Conservation (phyloP, 805 yeast species). For the Saturnispora sekii region DNA sequence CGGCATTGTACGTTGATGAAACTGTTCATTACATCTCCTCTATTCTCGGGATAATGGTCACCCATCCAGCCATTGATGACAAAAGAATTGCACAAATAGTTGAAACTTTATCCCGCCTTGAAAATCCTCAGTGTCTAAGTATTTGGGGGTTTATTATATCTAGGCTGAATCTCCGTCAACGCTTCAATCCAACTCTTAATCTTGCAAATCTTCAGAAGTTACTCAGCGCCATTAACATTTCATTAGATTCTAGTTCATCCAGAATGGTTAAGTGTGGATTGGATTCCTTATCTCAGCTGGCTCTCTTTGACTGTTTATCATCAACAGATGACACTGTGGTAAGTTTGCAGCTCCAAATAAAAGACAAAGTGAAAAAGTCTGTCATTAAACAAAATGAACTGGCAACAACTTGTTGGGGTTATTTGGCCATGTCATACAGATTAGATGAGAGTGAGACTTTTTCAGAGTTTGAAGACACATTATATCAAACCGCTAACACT, state of each 20-base stretch:
- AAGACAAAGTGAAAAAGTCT: conserved; percentile 26
- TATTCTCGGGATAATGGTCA: conserved; percentile 23
- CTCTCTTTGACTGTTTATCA: conserved; percentile 34
- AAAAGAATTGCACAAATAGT: conserved; percentile 7
- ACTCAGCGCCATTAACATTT: conserved; percentile 17
- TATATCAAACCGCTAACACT: conserved; percentile 51
- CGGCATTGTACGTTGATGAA: conserved; percentile 16
- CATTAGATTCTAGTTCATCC: conserved; percentile 14
- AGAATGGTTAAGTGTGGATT: conserved; percentile 24
- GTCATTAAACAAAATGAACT: conserved; percentile 45
- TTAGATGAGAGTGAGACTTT: conserved; percentile 8
- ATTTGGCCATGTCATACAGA: conserved; percentile 34
- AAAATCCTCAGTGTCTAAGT: conserved; percentile 15
- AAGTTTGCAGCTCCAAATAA: conserved; percentile 19
- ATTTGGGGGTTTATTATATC: conserved; percentile 38
- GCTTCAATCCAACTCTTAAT: conserved; percentile 16
- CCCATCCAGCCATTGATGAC: conserved; percentile 28
- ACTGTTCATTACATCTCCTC: conserved; percentile 16
- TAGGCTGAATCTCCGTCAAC: conserved; percentile 30
- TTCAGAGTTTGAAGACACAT: conserved; percentile 29
- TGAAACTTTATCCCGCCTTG: conserved; percentile 3
- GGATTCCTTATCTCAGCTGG: conserved; percentile 34
- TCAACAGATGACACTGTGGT: conserved; percentile 15
- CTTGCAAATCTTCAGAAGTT: conserved; percentile 13
- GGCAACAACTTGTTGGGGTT: conserved; percentile 47